Evolutionary conservation across 345 rosid genomes (phyloP).

Genomic region (Bruguiera parviflora): DNA sequence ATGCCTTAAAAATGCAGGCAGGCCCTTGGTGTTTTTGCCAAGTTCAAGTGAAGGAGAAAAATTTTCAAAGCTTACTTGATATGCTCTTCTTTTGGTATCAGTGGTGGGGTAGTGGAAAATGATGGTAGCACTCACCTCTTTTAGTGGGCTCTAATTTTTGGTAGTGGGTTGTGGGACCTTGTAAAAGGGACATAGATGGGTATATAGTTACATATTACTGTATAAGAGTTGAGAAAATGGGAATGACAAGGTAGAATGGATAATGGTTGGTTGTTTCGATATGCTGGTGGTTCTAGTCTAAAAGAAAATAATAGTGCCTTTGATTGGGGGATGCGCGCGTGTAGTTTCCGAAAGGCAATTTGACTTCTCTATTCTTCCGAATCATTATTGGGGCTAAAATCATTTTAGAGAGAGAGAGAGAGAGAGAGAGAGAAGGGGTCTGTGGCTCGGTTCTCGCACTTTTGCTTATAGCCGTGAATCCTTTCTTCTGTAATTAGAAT

Average conservation of each 20-base stretch:
- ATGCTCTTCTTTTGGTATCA: slow-evolving; percentile 38
- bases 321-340: slow-evolving; percentile 9
- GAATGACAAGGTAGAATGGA: slow-evolving; percentile 9
- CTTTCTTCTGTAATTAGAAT: too few relatives aligned
- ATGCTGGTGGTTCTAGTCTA: slow-evolving; percentile 15
- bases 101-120: slow-evolving; percentile 58
- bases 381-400: slow-evolving; percentile 25
- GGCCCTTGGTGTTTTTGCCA: slow-evolving; percentile 37
- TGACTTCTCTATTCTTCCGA: slow-evolving; percentile 22
- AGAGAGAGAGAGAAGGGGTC: not conserved
- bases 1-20: slow-evolving; percentile 34
- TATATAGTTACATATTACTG: not conserved
- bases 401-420: slow-evolving; percentile 4
- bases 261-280: slow-evolving; percentile 7
- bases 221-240: slow-evolving; percentile 10
- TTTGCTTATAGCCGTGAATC: too few relatives aligned
- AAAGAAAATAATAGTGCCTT: slow-evolving; percentile 19
- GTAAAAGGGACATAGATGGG: slow-evolving; percentile 26
- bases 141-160: slow-evolving; percentile 42
- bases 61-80: slow-evolving; percentile 61
- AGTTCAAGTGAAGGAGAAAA: slow-evolving; percentile 37
- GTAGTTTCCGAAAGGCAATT: slow-evolving; percentile 27
- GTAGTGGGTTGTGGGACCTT: slow-evolving; percentile 70
- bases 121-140: slow-evolving; percentile 49
- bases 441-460: not conserved